Conservation (phyloP, 371 early-diverging fungal genomes). For the Mucor piriformis region DNA sequence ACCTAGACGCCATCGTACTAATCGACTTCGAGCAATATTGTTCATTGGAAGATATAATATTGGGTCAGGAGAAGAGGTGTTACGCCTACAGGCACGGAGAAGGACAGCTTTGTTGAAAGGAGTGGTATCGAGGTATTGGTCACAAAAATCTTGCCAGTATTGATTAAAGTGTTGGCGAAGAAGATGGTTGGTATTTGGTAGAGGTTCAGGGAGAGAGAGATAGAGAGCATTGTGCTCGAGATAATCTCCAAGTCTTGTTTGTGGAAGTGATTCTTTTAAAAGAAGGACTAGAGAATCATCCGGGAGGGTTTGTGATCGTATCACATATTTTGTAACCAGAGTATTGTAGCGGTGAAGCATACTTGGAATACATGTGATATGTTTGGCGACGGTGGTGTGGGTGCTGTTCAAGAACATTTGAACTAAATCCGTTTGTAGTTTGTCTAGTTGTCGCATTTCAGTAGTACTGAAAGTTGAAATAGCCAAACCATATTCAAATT, state of each 20-base stretch:
- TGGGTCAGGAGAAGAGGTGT: too few relatives aligned
- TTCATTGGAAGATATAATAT: too few relatives aligned
- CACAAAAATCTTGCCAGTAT: not conserved
- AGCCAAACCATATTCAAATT: not conserved
- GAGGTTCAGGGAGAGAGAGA: not conserved
- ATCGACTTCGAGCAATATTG: not conserved
- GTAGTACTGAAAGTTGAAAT: not conserved
- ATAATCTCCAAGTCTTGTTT: not conserved
- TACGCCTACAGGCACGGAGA: too few relatives aligned
- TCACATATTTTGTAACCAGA: not conserved
- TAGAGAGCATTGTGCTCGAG: not conserved
- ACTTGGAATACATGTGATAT: not conserved
- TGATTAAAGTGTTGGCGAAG: not conserved
- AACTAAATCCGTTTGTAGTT: not conserved
- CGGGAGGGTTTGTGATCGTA: not conserved
- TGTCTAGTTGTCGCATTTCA: not conserved
- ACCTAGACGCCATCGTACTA: constrained; percentile 13
- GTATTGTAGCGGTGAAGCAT: not conserved
- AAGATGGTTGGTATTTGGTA: not conserved
- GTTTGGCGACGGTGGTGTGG: not conserved
- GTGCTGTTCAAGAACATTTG: not conserved
- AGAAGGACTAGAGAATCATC: not conserved
- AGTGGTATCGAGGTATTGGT: not conserved
- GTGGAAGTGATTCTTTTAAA: not conserved
- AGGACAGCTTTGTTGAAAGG: too few relatives aligned